Evolutionary conservation across 257 asterid genomes (phyloP).

Genomic region (Solanum rostratum): DNA sequence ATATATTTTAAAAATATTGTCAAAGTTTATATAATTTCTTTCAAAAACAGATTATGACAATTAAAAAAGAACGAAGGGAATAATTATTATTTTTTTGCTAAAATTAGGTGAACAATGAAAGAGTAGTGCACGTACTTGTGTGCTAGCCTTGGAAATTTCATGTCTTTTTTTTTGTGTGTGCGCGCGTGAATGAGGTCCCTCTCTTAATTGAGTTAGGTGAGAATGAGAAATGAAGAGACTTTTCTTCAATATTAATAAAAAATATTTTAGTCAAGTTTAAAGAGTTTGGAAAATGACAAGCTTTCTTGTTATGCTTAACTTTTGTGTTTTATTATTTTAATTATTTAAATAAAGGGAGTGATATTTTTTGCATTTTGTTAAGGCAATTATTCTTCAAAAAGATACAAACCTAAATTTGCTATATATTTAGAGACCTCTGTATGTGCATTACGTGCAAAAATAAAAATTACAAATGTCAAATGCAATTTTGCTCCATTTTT

Average conservation of each 20-base stretch:
- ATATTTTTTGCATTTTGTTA: not conserved
- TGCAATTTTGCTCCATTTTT: too few species aligned
- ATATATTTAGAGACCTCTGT: too few species aligned
- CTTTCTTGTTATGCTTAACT: not conserved
- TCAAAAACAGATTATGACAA: too few species aligned
- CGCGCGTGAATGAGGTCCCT: not conserved
- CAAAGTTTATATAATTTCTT: too few species aligned
- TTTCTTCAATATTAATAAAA: not conserved
- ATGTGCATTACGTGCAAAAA: too few species aligned
- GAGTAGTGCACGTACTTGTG: not conserved
- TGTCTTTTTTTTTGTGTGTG: not conserved
- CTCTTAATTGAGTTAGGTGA: not conserved
- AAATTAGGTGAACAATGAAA: not conserved
- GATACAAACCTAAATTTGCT: too few species aligned
- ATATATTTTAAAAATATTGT: too few species aligned
- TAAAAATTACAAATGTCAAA: too few species aligned
- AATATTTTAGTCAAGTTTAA: not conserved
- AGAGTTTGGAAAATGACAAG: not conserved
- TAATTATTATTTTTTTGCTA: not conserved
- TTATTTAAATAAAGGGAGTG: not conserved
- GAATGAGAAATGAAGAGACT: not conserved
- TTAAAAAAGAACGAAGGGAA: too few species aligned
- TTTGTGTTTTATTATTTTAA: not conserved
- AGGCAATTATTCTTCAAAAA: too few species aligned
- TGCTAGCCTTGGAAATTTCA: not conserved